Percentiles rank a stretch among this genome's conserved stretches.
Evolutionary conservation across 306 rosid genomes (phyloP).

Genomic region (Parietaria judaica): DNA sequence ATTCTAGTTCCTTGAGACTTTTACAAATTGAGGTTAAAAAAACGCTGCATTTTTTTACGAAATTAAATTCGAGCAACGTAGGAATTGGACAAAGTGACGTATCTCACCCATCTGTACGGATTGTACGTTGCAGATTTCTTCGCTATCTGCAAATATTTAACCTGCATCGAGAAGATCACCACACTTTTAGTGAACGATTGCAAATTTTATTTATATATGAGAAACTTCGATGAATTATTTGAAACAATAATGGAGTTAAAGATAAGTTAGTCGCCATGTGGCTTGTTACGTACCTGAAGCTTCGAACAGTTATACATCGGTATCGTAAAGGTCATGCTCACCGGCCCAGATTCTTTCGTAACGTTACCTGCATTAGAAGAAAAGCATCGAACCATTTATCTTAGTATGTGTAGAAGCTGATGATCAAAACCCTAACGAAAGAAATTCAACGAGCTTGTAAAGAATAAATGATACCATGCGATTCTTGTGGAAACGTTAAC

Average conservation of each 20-base stretch:
- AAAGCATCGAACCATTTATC: conserved; percentile 9
- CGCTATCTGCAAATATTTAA: conserved; percentile 76
- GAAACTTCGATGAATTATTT: too few species aligned
- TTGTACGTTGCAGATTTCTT: conserved; percentile 58
- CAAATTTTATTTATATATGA: too few species aligned
- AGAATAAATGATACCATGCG: conserved; percentile 39
- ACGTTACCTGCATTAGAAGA: conserved; percentile 48
- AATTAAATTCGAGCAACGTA: conserved; percentile 68
- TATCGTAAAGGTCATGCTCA: conserved; percentile 84
- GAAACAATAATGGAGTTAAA: too few species aligned
- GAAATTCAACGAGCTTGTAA: not conserved
- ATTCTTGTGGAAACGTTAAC: conserved; percentile 66
- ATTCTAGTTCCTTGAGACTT: not conserved
- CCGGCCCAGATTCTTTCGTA: conserved; percentile 77
- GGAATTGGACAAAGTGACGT: conserved; percentile 69
- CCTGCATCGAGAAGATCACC: conserved; percentile 44
- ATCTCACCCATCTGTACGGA: conserved; percentile 88
- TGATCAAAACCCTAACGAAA: conserved; percentile 11
- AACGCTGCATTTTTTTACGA: conserved; percentile 11
- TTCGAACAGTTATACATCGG: conserved; percentile 73
- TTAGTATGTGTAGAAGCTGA: conserved; percentile 6
- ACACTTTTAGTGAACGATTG: not conserved
- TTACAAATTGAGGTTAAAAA: conserved; percentile 20
- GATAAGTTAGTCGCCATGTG: not conserved
- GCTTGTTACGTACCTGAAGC: conserved; percentile 51